These are phyloP conservation scores for Adansonia rubrostipa DNA, from an alignment of 441 rosid genomes.

Conservation along the genomic window DNA sequence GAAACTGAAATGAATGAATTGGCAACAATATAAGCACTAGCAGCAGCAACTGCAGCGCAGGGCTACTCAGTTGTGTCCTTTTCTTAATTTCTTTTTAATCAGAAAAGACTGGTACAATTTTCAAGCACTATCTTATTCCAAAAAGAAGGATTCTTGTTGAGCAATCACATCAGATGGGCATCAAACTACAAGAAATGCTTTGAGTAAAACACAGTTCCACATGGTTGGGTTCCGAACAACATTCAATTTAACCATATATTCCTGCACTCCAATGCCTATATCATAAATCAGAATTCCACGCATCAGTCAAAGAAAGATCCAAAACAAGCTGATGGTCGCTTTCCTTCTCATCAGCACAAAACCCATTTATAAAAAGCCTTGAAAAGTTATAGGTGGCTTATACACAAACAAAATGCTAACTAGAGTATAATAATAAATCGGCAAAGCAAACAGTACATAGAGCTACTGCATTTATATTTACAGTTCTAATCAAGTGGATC, in stretches of 20 bases:
- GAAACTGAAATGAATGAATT: no score
- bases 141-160: not conserved
- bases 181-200: not conserved
- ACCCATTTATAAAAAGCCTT: not conserved
- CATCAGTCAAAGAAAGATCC: not conserved
- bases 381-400: not conserved
- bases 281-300: not conserved
- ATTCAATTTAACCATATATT: not conserved
- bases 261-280: not conserved
- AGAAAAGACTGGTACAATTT: not conserved
- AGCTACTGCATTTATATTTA: not conserved
- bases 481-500: slow-evolving; percentile 22
- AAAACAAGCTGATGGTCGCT: not conserved
- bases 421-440: no score
- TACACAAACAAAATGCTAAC: not conserved
- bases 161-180: not conserved
- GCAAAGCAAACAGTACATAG: not conserved
- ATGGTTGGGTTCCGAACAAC: not conserved
- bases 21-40: no score
- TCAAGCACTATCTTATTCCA: not conserved
- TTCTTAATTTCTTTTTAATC: no score
- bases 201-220: not conserved
- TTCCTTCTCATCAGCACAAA: not conserved
- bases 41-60: no score
- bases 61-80: no score